These are phyloP conservation scores for Penicillium paxilli DNA, from an alignment of 495 filamentous ascomycete genomes.

Conservation along the genomic window DNA sequence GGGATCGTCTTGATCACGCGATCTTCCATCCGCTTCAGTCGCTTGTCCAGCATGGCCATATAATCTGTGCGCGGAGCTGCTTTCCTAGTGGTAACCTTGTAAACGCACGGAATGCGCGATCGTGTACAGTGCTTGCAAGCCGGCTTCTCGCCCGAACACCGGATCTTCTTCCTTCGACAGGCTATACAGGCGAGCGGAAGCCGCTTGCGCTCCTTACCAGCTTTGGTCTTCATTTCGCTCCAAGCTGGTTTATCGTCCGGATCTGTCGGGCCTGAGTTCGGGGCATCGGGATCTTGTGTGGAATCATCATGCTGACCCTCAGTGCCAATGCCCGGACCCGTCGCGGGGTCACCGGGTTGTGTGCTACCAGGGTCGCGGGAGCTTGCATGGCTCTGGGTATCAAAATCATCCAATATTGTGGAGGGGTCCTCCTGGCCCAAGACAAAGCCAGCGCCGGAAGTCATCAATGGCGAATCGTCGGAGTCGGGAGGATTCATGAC, in stretches of 20 bases:
- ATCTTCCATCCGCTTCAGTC: conserved; percentile 94
- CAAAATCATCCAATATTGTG: conserved; percentile 37
- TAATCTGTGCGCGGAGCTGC: conserved; percentile 96
- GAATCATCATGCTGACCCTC: conserved; percentile 26
- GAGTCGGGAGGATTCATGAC: conserved; percentile 45
- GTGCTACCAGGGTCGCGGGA: conserved; percentile 42
- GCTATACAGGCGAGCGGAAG: conserved; percentile 94
- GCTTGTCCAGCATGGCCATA: conserved; percentile 98
- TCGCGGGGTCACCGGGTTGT: conserved; percentile 26
- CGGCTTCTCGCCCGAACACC: conserved; percentile 96
- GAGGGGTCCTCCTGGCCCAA: conserved; percentile 32
- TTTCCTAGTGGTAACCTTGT: conserved; percentile 94
- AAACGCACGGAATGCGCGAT: conserved; percentile 95
- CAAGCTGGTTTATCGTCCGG: conserved; percentile 63
- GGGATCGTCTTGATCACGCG: conserved; percentile 95
- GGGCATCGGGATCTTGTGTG: conserved; percentile 35
- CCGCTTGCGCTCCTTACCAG: conserved; percentile 93
- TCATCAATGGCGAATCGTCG: conserved; percentile 38
- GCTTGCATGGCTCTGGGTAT: conserved; percentile 46
- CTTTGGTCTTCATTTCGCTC: conserved; percentile 97
- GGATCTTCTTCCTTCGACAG: conserved; percentile 95
- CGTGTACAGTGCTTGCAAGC: conserved; percentile 95
- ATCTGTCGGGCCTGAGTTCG: conserved; percentile 49
- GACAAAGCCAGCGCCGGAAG: conserved; percentile 26
- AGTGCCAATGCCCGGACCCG: conserved; percentile 19